phyloP scores from a whole-genome alignment of 495 filamentous ascomycete species.

The Aspergillus wentii region DNA sequence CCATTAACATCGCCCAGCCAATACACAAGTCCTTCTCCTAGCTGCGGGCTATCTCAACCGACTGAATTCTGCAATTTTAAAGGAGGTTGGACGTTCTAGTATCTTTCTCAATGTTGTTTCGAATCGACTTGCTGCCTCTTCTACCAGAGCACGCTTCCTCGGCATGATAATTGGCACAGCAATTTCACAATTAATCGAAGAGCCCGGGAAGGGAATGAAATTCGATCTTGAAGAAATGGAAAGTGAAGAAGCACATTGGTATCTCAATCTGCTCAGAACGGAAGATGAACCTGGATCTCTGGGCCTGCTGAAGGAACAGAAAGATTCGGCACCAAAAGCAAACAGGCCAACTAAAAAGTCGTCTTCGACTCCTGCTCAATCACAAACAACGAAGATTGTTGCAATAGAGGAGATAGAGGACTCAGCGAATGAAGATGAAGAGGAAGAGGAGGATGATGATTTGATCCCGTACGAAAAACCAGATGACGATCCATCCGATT shows the following conservation, averaged over 20 bases:
- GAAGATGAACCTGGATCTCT: slow-evolving; percentile 61
- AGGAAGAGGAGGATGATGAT: slow-evolving; percentile 67
- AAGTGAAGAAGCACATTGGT: slow-evolving; percentile 70
- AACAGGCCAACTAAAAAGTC: slow-evolving; percentile 4
- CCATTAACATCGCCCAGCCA: slow-evolving; percentile 48
- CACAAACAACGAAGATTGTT: slow-evolving; percentile 48
- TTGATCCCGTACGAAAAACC: slow-evolving; percentile 82
- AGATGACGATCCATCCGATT: slow-evolving; percentile 87
- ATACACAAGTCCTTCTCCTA: slow-evolving; percentile 74
- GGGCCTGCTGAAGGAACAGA: too few species aligned
- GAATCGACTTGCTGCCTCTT: slow-evolving; percentile 76
- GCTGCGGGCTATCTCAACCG: slow-evolving; percentile 71
- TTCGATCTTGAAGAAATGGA: slow-evolving; percentile 82
- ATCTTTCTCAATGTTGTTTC: slow-evolving; percentile 73
- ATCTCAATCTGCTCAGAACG: slow-evolving; percentile 58
- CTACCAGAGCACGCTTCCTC: slow-evolving; percentile 69
- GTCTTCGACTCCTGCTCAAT: slow-evolving; percentile 5
- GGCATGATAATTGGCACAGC: slow-evolving; percentile 86
- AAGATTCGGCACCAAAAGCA: slow-evolving; percentile 3
- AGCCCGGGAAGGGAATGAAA: slow-evolving; percentile 63
- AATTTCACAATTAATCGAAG: slow-evolving; percentile 76
- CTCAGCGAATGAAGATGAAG: slow-evolving; percentile 33
- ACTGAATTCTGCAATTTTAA: slow-evolving; percentile 52
- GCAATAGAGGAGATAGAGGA: slow-evolving; percentile 63
- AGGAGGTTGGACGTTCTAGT: slow-evolving; percentile 62